These are phyloP conservation scores for Rhodomyrtus tomentosa DNA, from an alignment of 345 rosid genomes.

Conservation along the genomic window DNA sequence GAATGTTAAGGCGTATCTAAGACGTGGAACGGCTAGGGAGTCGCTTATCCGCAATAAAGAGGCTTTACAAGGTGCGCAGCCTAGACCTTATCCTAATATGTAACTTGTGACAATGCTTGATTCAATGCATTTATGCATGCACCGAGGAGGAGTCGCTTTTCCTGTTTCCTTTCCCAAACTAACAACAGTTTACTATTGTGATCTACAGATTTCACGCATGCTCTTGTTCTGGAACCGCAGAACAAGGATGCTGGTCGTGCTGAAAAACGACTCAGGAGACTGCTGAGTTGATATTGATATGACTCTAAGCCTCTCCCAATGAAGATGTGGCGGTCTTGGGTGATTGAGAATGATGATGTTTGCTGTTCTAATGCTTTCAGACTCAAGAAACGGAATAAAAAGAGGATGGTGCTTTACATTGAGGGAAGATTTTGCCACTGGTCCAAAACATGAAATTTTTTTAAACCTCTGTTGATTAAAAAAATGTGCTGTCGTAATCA, in stretches of 20 bases:
- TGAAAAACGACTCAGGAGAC: conserved; percentile 57
- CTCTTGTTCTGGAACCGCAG: conserved; percentile 83
- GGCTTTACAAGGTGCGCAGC: conserved; percentile 58
- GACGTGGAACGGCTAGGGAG: conserved; percentile 93
- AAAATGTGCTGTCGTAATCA: not conserved
- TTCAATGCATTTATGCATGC: not conserved
- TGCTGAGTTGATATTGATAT: conserved; percentile 24
- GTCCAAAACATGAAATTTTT: not conserved
- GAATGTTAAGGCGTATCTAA: conserved; percentile 92
- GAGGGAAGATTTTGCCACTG: not conserved
- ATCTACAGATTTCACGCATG: conserved; percentile 72
- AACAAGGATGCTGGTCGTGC: conserved; percentile 63
- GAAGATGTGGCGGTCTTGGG: not conserved
- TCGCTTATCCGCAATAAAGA: conserved; percentile 64
- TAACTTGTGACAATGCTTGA: not conserved
- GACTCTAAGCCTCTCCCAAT: not conserved
- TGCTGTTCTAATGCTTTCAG: not conserved
- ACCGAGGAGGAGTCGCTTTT: not conserved
- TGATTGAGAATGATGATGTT: not conserved
- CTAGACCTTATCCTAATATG: not conserved
- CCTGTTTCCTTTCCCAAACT: not conserved
- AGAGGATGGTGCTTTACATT: not conserved
- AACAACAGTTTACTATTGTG: not conserved
- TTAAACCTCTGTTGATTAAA: not conserved
- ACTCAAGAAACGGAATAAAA: not conserved